Percentiles rank a stretch among this genome's conserved stretches.
These are phyloP conservation scores for Holtermanniella nyarrowii DNA, from an alignment of 768 basidiomycete species.

Conservation along the genomic window DNA sequence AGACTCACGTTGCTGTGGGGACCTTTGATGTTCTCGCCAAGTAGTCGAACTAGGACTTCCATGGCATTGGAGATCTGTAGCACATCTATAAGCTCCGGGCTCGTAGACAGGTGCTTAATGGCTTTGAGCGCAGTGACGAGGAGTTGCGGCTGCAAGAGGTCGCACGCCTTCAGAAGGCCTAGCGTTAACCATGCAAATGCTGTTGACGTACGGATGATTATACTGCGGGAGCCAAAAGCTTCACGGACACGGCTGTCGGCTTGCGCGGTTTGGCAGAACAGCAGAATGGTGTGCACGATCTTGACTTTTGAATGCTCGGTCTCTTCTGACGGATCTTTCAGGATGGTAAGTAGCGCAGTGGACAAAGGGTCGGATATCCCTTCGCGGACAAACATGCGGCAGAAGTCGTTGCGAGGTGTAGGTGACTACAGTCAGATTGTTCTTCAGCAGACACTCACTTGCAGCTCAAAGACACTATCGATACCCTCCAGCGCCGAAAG, in stretches of 20 bases:
- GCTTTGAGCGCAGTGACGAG: constrained; percentile 85
- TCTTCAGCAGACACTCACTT: constrained; percentile 20
- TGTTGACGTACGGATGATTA: constrained; percentile 64
- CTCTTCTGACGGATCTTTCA: constrained; percentile 51
- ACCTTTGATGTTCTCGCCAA: constrained; percentile 69
- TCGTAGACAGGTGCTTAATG: constrained; percentile 93
- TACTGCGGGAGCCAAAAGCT: constrained; percentile 79
- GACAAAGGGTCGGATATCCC: constrained; percentile 88
- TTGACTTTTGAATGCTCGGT: constrained; percentile 66
- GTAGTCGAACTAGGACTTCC: constrained; percentile 73
- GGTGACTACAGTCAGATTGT: too few relatives aligned
- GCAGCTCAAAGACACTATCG: constrained; percentile 83
- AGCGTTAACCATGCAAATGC: not conserved
- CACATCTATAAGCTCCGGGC: constrained; percentile 74
- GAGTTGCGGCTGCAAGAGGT: constrained; percentile 74
- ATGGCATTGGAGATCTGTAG: constrained; percentile 93
- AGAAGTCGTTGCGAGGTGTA: constrained; percentile 96
- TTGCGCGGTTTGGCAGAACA: constrained; percentile 95
- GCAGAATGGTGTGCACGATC: constrained; percentile 75
- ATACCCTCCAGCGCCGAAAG: constrained; percentile 91
- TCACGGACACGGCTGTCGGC: constrained; percentile 87
- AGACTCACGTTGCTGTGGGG: constrained; percentile 64
- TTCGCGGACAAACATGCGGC: constrained; percentile 94
- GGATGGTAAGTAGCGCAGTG: constrained; percentile 76
- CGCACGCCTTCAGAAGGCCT: constrained; percentile 82